Evolutionary conservation across 2,329 filamentous ascomycete species (phyloP).

Genomic region (Fusarium abutilonis): DNA sequence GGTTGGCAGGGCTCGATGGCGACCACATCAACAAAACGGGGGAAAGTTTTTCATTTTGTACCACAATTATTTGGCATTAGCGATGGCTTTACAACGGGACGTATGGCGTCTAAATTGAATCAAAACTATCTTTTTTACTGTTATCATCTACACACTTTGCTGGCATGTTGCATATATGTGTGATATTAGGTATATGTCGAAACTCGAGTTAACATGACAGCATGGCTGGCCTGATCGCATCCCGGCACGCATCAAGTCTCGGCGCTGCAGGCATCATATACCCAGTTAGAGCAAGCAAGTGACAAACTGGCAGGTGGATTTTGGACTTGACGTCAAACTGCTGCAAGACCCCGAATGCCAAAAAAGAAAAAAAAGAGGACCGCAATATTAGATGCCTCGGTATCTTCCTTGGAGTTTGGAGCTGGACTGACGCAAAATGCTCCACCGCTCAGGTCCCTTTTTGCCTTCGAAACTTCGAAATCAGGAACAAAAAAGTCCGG

Average conservation of each 20-base stretch:
- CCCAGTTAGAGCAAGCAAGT: slow-evolving; percentile 29
- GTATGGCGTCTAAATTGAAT: slow-evolving; percentile 39
- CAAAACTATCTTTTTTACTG: slow-evolving; percentile 19
- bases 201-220: neutral
- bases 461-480: slow-evolving; percentile 9
- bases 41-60: slow-evolving; percentile 35
- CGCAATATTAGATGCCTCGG: neutral
- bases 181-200: neutral
- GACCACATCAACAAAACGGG: slow-evolving; percentile 19
- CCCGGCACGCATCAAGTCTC: slow-evolving; percentile 8
- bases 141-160: neutral
- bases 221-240: neutral
- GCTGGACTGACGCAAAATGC: slow-evolving; percentile 8
- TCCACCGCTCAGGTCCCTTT: slow-evolving; percentile 24
- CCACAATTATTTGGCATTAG: slow-evolving; percentile 39
- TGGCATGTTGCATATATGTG: neutral
- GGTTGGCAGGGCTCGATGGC: slow-evolving; percentile 2
- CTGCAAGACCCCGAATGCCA: slow-evolving; percentile 36
- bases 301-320: slow-evolving; percentile 27
- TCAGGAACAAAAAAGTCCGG: slow-evolving; percentile 4
- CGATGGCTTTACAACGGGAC: slow-evolving; percentile 35
- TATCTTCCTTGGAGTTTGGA: slow-evolving; percentile 28
- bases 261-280: slow-evolving; percentile 1
- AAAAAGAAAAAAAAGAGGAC: no score
- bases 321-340: slow-evolving; percentile 12